Evolutionary conservation across 106 monocot genomes (phyloP), one percentile per base, ranked within the genome.

Genomic region (Allium fistulosum): DNA sequence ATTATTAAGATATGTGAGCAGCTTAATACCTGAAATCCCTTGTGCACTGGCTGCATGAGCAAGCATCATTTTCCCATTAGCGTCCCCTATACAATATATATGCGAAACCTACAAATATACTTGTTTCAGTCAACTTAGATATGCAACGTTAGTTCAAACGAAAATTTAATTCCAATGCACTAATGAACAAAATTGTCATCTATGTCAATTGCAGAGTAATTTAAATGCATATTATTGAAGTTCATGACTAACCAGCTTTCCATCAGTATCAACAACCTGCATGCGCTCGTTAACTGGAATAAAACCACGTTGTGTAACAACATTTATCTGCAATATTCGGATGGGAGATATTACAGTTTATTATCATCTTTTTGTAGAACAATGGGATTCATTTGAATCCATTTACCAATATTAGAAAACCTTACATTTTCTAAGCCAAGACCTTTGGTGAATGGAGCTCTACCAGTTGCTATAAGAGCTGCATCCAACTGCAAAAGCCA

Each of bases 11-110:
- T 14, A 63, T 52, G 8, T 49, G 18, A 65, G 8, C 8, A 49
- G 48, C 46, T 11, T 47, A 11, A 12, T 71, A 87, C 97, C 97
- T 80, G 97, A 97, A 47, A 97, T 97, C 50, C 97, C 97, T 65
- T 97, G 97, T 57, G 97, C 97, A 80, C 92, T 92, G 26, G 97
- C 97, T 68, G 89, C 97, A 83, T 97, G 97, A 83, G 97, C 97
- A 77, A 97, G 92, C 97, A 97, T 97, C 82, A 97, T 71, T 86
- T 92, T 97, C 18, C 97, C 97, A 81, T 97, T 92, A 28, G 97
- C 97, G 73, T 97, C 97, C 65, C 97, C 97, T 69, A 97, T 97
- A 78, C 92, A 92, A 65, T 89, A 97, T 66, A 97, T 70, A 81
- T 97, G 80, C 53, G 97, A 92, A 58, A 92, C 84, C 97, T 97